These are phyloP conservation scores for Nepenthes mirabilis DNA, from an alignment of 148 eudicot genomes.

Conservation along the genomic window DNA sequence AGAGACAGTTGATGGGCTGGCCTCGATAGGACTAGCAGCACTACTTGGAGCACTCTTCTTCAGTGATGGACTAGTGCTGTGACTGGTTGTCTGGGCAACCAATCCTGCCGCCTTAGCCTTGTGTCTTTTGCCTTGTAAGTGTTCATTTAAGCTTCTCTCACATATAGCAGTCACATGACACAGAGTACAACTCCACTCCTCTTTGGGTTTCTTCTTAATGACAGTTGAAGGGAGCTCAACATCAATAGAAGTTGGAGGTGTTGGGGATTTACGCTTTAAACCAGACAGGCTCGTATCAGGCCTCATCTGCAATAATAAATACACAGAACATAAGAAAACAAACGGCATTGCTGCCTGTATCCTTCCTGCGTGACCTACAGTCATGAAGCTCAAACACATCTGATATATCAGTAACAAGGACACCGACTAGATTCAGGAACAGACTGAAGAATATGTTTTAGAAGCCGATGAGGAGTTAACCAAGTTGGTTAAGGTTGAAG, in stretches of 20 bases:
- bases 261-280: constrained; percentile 38
- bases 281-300: constrained; percentile 6
- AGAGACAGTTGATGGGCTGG: not conserved
- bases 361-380: too few species aligned
- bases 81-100: constrained; percentile 17
- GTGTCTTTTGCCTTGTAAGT: constrained; percentile 62
- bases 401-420: too few species aligned
- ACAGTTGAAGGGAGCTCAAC: constrained; percentile 8
- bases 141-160: constrained; percentile 34
- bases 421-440: too few species aligned
- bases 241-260: constrained; percentile 14
- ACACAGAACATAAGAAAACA: too few species aligned
- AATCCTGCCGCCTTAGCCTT: constrained; percentile 29
- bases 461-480: too few species aligned
- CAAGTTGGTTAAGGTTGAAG: too few species aligned
- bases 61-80: constrained; percentile 24
- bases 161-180: constrained; percentile 44
- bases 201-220: constrained; percentile 26
- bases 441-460: too few species aligned
- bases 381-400: too few species aligned
- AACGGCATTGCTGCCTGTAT: too few species aligned
- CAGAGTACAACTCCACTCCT: constrained; percentile 46
- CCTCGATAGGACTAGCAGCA: too few species aligned
- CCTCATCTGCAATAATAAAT: too few species aligned
- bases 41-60: constrained; percentile 3